Percentiles rank a stretch among this genome's conserved stretches.
Evolutionary conservation across 2,329 filamentous ascomycete species (phyloP).

Genomic region (Cercospora zeina): DNA sequence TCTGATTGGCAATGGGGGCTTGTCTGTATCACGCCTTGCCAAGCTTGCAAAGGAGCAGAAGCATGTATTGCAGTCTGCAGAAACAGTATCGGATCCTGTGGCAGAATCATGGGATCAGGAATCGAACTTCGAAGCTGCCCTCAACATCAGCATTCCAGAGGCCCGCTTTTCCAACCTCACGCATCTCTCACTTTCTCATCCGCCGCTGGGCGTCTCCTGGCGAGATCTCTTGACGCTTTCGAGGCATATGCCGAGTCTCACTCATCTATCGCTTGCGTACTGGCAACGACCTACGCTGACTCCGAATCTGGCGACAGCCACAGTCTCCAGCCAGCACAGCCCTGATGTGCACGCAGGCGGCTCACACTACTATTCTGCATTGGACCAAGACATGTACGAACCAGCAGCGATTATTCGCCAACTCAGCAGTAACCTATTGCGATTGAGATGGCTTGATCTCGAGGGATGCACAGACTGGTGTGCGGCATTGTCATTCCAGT

Average conservation of each 20-base stretch:
- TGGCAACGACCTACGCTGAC: constrained; percentile 63
- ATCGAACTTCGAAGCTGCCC: constrained; percentile 27
- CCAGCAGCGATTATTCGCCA: constrained; percentile 58
- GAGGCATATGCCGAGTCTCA: constrained; percentile 56
- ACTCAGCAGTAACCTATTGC: constrained; percentile 57
- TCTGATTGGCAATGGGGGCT: constrained; percentile 49
- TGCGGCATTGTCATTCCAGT: constrained; percentile 46
- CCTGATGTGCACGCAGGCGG: constrained; percentile 52
- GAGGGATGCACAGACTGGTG: constrained; percentile 61
- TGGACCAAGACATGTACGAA: constrained; percentile 58
- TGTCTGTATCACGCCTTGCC: constrained; percentile 45
- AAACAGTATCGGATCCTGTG: constrained; percentile 24
- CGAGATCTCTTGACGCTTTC: constrained; percentile 56
- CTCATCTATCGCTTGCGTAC: constrained; percentile 62
- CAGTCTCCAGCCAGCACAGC: constrained; percentile 45
- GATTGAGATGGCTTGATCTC: constrained; percentile 62
- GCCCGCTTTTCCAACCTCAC: constrained; percentile 56
- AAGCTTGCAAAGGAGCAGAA: constrained; percentile 47
- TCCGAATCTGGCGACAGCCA: constrained; percentile 52
- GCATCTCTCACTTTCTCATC: constrained; percentile 60
- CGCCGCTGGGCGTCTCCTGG: constrained; percentile 55
- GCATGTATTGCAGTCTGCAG: background rate
- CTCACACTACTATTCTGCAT: constrained; percentile 54
- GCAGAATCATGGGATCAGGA: constrained; percentile 54
- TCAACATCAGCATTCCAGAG: constrained; percentile 32